Conservation (phyloP, 208 protist species). For the Acanthamoeba lenticulata region DNA sequence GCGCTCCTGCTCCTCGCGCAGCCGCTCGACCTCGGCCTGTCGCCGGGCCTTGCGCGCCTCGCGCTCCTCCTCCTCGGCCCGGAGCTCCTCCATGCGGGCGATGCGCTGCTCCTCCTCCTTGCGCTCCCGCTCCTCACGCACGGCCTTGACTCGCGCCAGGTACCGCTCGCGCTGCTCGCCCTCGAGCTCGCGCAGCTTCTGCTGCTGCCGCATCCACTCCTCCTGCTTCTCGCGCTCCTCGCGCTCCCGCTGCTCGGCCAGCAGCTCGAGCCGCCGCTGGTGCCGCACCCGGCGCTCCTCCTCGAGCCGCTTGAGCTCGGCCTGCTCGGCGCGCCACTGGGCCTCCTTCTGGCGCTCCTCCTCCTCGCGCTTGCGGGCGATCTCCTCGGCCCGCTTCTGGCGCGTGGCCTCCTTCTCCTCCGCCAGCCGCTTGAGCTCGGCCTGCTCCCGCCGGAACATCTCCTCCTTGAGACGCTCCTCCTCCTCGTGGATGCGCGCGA, state of each 20-base stretch:
- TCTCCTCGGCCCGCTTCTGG: slow-evolving; percentile 17
- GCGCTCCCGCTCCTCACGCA: slow-evolving; percentile 4
- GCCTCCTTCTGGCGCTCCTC: slow-evolving; percentile 51
- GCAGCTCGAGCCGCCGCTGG: neutral
- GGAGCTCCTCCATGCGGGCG: slow-evolving; percentile 11
- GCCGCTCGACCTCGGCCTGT: neutral
- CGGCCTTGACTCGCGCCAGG: neutral
- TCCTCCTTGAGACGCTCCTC: slow-evolving; percentile 63
- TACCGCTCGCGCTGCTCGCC: slow-evolving; percentile 22
- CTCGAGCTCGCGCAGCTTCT: slow-evolving; percentile 32
- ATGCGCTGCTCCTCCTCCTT: slow-evolving; percentile 51
- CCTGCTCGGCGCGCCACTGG: slow-evolving; percentile 22
- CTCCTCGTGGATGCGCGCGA: slow-evolving; percentile 40
- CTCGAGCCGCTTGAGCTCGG: neutral
- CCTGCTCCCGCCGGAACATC: neutral
- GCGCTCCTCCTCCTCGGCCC: slow-evolving; percentile 27
- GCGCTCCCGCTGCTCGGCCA: slow-evolving; percentile 9
- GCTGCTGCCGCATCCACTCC: slow-evolving; percentile 18
- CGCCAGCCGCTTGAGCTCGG: neutral
- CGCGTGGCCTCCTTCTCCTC: neutral
- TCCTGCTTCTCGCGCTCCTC: slow-evolving; percentile 41
- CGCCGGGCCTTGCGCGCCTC: neutral
- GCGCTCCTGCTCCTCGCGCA: slow-evolving; percentile 51
- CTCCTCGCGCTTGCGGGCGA: neutral
- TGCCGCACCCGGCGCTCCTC: neutral